Conservation (phyloP, 129 eudicot genomes). For the Chrysanthemum seticuspe region DNA sequence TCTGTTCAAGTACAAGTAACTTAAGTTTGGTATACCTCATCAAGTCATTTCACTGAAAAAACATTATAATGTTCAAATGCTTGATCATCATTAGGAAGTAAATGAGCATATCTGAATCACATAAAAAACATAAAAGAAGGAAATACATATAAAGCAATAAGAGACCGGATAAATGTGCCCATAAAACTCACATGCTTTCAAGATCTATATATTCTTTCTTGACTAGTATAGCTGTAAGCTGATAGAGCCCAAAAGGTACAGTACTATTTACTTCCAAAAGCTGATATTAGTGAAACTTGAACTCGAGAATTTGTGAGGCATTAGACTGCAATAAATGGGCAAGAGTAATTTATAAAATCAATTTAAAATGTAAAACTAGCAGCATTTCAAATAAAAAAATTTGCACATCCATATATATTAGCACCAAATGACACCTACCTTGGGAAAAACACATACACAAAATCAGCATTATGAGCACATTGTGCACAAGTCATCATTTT, state of each 20-base stretch:
- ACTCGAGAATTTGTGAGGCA: constrained; percentile 95
- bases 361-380: background rate
- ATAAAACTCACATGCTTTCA: constrained; percentile 84
- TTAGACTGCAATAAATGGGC: constrained; percentile 72
- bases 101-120: constrained; percentile 75
- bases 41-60: constrained; percentile 80
- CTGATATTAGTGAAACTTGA: constrained; percentile 92
- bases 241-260: constrained; percentile 87
- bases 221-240: constrained; percentile 87
- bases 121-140: background rate
- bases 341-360: constrained; percentile 8
- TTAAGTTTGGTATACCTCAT: constrained; percentile 57
- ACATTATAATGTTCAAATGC: constrained; percentile 80
- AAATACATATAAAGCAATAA: background rate
- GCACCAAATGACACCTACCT: constrained; percentile 46
- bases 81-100: constrained; percentile 91
- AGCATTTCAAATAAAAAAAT: constrained; percentile 6
- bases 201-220: constrained; percentile 78
- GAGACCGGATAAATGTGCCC: background rate
- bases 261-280: constrained; percentile 67
- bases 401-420: background rate
- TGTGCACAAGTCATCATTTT: constrained; percentile 6
- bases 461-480: constrained; percentile 16
- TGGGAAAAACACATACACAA: constrained; percentile 38
- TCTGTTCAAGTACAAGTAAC: constrained; percentile 10